Evolutionary conservation across 495 filamentous ascomycete genomes (phyloP), one percentile per base, ranked within the genome.

Genomic region (Hypoxylon rickii): DNA sequence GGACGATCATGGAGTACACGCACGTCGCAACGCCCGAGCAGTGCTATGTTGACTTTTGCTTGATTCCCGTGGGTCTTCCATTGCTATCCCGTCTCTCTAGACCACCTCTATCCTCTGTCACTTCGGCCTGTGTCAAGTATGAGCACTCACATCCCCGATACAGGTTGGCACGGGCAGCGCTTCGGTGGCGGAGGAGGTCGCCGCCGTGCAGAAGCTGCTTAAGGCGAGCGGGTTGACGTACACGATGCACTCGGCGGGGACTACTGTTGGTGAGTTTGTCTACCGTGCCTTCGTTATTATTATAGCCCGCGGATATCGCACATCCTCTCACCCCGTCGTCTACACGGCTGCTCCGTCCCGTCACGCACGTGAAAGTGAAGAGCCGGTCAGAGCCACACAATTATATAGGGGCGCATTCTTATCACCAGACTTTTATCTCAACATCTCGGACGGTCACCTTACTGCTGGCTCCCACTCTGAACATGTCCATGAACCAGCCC

Each of bases 181-280:
- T 26, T 96, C 90, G 7, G 92, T 98, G 16, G 90, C 90, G 1
- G 78, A 85, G 41, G 89, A 97, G 70, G 83, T 98, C 24, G 92
- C 94, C 33, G 84, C 87, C 33, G 91, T 98, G 36, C 93, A 97
- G 69, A 80, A 85, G n/a, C 77, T 98, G 13, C 80, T 98, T 60
- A 82, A 86, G 64, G 81, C 79, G 44, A 91, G 86, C 51, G 90
- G 89, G 6, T 64, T 97, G 58, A 85, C 80, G 38, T 93, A 91
- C 66, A 82, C 80, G 42, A 93, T 97, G 91, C 93, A 96, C 68
- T 91, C 89, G 2, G 89, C 89, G 4, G 93, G 93, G 13, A 97
- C 92, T 0, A 96, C 93, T 0, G 81, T 97, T 31, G 92, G 92
- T 96, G 74, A 37, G 84, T 81, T 17, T 18, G 39, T n/a, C 0